Base-by-base conservation (phyloP, 371 early-diverging fungal genomes). In the Apophysomyces sp. region DNA sequence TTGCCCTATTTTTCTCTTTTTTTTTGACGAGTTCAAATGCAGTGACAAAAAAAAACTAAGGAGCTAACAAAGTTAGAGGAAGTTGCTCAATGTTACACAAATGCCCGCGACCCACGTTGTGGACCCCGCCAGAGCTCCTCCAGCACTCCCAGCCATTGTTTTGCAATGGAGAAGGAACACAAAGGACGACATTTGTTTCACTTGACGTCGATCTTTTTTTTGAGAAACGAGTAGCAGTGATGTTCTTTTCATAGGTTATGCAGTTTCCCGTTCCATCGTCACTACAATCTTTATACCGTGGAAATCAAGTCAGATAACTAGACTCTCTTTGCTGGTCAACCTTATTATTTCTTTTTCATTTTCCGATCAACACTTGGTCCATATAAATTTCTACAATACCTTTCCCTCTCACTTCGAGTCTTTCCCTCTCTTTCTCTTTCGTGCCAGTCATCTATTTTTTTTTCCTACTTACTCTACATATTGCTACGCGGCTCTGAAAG, bases 351-450 rank as follows among this genome's bases (percentile, higher is more conserved):
- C 21, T 21, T 44, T 44, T 44, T 44, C 49, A 44, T 21, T 7
- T 21, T 21, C 49, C 49, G 49, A 3, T 44, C n/a, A n/a, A 9
- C 24, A 16, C 11, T 44, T 58, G 40, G 40, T 21, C 59, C 49
- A 27, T 58, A 58, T 58, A 58, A 52, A 60, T 30, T 41, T 31
- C 56, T 37, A 59, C 39, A 28, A 21, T 41, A 52, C 6, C 34
- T 9, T 55, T 24, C 26, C 41, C 60, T n/a, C 37, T 58, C 59
- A 12, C 41, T 40, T 39, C 53, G 49, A 44, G 49, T 61, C 32
- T 64, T 32, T 29, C 27, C 27, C 27, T 60, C 57, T 30, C 28
- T 58, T 57, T 39, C 40, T 52, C 60, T 51, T 34, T 60, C 54
- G 53, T 52, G 15, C 21, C 49, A 44, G 21, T 44, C 49, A 5